Evolutionary conservation across 257 asterid genomes (phyloP), one percentile per base, ranked within the genome.

Genomic region (Nicotiana tabacum): DNA sequence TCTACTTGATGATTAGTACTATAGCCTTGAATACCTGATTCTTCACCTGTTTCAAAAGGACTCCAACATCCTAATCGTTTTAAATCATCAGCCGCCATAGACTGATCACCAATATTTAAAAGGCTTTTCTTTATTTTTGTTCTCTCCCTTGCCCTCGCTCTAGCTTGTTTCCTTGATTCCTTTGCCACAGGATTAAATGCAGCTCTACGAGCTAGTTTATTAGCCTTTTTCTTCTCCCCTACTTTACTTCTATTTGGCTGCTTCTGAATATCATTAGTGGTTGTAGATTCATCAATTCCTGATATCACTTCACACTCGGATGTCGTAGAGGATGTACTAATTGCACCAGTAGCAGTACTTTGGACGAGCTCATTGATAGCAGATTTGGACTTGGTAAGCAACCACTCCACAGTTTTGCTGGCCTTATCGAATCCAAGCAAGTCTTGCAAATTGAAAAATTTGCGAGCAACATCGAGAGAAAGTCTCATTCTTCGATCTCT

Each of bases 141-240:
- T 83, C 98, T 90, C 85, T 89, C 92, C 86, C 90, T 91, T 53
- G 98, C 98, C 81, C 96, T 86, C 69, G 90, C 95, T 55, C 98
- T 90, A 1, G 97, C 97, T 66, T 64, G 89, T 8, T 29, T 84
- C 88, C 98, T 92, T 0, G 94, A 91, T 72, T 94, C 96, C 82
- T 82, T 89, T 5, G 83, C 90, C 1, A 58, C 69, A 1, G 56
- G 76, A 51, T 51, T 62, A 76, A 57, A 55, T 78, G 83, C 87
- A 3, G 67, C 56, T 9, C 86, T 64, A 67, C 92, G 83, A 37
- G 10, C 51, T 43, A 43, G 3, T 43, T 43, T 43, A 8, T 43
- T 43, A 0, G 62, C 86, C 53, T 51, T 90, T 80, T 86, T 80
- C 78, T 79, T 83, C 32, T 53, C 81, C 29, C 56, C 17, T 11